These are phyloP conservation scores for Byssoonygena ceratinophila DNA, from an alignment of 2,329 filamentous ascomycete genomes.

Conservation along the genomic window DNA sequence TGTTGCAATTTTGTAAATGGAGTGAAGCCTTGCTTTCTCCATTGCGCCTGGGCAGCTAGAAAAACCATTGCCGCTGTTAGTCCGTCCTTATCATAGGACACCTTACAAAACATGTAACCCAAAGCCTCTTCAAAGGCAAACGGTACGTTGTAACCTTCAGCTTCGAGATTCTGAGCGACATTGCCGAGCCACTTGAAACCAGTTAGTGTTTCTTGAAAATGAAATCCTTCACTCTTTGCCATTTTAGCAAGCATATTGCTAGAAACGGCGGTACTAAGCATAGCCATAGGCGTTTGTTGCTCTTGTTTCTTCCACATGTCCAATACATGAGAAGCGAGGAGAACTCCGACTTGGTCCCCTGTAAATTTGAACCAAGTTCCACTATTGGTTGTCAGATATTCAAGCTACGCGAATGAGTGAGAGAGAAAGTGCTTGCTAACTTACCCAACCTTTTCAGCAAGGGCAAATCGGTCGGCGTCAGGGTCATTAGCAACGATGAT, in stretches of 20 bases:
- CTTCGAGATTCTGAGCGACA: conserved; percentile 43
- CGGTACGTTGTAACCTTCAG: conserved; percentile 41
- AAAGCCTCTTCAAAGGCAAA: conserved; percentile 58
- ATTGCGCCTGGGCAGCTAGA: conserved; percentile 44
- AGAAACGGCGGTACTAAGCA: conserved; percentile 54
- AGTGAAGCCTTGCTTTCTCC: conserved; percentile 43
- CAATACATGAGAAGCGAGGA: conserved; percentile 49
- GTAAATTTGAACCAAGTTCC: conserved; percentile 52
- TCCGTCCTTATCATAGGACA: conserved; percentile 56
- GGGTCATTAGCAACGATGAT: conserved; percentile 55
- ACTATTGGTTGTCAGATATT: conserved; percentile 18
- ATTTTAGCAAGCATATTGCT: conserved; percentile 52
- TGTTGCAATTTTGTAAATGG: conserved; percentile 48
- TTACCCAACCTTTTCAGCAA: conserved; percentile 46
- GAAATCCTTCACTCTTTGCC: conserved; percentile 45
- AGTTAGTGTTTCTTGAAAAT: conserved; percentile 52
- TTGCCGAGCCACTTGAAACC: conserved; percentile 62
- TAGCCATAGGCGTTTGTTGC: conserved; percentile 35
- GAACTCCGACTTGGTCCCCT: conserved; percentile 54
- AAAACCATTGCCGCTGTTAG: conserved; percentile 52
- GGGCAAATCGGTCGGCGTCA: conserved; percentile 55
- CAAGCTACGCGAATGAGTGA: not conserved
- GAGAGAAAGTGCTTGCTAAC: not conserved
- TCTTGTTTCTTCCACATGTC: conserved; percentile 32
- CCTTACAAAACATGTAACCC: conserved; percentile 54